Base-by-base conservation (phyloP, 2,329 filamentous ascomycete species). In the Claviceps africana region DNA sequence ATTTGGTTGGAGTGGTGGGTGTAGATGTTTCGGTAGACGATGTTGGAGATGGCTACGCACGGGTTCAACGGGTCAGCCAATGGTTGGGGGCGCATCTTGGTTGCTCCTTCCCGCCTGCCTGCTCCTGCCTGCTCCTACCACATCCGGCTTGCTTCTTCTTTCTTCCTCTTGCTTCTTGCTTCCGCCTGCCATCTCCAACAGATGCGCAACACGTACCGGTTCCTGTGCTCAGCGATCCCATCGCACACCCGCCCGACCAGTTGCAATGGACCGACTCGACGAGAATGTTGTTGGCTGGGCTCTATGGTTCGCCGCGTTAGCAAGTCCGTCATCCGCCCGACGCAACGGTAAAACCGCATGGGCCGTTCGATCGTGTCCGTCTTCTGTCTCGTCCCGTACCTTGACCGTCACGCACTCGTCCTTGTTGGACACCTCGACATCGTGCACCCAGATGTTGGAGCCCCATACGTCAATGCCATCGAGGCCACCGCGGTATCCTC, bases 371-470 rank as follows among this genome's bases (percentile, higher is more conserved):
- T n/a, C n/a, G n/a, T n/a, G n/a, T n/a, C n/a, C 37, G 17, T 19
- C 37, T n/a, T n/a, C 17, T 17, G 9, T 17, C 7, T 13, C 7
- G 13, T 22, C 11, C 13, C 47, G 17, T 40, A 48, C 47, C 47
- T 48, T 48, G 47, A 48, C 33, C n/a, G 47, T 48, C 22, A 48
- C 47, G 35, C 47, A 48, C 40, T 48, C 47, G 35, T 48, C 47
- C 35, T 30, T 39, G 47, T 48, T 48, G 2, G 47, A 48, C 4
- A 48, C 47, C 35, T 48, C 47, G 19, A 39, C 35, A 40, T 48
- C 47, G 47, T 48, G 47, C 4, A 48, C 25, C 47, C 47, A 48
- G n/a, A 48, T 48, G 33, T 48, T 40, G n/a, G 47, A 40, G 22
- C 47, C 47, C 47, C 47, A 48, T n/a, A 48, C 35, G 11, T 48